These are phyloP conservation scores for Clavulina sp. DNA, from an alignment of 768 basidiomycete genomes.

Conservation along the genomic window DNA sequence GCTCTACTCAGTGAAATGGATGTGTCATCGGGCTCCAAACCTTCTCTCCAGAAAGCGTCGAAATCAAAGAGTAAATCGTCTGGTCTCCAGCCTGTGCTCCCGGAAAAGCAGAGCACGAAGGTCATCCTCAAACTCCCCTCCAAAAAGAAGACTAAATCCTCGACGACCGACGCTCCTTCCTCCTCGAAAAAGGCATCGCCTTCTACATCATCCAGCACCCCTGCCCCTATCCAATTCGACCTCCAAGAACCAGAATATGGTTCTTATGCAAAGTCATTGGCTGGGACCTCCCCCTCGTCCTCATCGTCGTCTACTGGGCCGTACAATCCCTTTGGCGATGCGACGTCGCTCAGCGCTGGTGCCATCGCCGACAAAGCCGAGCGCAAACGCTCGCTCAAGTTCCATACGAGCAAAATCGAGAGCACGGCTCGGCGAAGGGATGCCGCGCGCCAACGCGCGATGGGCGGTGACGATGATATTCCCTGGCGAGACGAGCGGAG, in stretches of 20 bases:
- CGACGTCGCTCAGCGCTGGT: slow-evolving; percentile 41
- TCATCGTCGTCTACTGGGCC: slow-evolving; percentile 19
- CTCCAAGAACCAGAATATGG: slow-evolving; percentile 65
- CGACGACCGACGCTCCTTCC: too few relatives aligned
- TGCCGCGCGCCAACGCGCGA: slow-evolving; percentile 40
- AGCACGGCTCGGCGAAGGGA: slow-evolving; percentile 58
- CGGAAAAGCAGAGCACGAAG: too few relatives aligned
- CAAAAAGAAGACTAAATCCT: too few relatives aligned
- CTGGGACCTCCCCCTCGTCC: neutral
- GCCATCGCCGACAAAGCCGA: slow-evolving; percentile 75
- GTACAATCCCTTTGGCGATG: slow-evolving; percentile 82
- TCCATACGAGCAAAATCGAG: slow-evolving; percentile 87
- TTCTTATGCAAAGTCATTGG: too few relatives aligned
- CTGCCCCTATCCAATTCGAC: slow-evolving; percentile 39
- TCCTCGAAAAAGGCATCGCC: slow-evolving; percentile 13
- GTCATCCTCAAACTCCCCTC: too few relatives aligned
- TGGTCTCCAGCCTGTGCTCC: too few relatives aligned
- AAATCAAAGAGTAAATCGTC: slow-evolving; percentile 21
- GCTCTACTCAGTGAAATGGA: neutral
- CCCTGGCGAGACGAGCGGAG: slow-evolving; percentile 48
- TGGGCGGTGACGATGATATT: slow-evolving; percentile 88
- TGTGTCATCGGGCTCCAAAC: neutral
- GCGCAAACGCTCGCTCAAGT: slow-evolving; percentile 66
- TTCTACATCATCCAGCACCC: neutral
- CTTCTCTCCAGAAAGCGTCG: neutral